These are phyloP conservation scores for Botrytis fabae DNA, from an alignment of 2,329 filamentous ascomycete genomes.

Conservation along the genomic window DNA sequence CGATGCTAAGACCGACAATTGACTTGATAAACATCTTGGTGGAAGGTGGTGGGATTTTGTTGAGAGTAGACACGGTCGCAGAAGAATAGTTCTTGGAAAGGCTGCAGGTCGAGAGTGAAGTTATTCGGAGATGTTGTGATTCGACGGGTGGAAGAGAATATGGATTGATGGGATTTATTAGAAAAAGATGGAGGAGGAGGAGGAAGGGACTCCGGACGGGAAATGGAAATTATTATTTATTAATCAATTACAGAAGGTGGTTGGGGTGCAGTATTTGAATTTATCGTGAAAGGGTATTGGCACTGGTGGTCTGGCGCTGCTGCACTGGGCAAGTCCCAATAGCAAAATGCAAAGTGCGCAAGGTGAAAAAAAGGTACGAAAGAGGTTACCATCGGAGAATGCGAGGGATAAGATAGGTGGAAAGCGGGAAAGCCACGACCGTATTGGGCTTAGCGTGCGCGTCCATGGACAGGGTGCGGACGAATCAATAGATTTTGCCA, in stretches of 20 bases:
- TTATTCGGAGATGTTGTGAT: neutral
- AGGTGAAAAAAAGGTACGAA: neutral
- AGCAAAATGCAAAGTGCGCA: neutral
- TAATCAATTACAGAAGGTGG: neutral
- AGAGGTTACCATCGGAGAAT: neutral
- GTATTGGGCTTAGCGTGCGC: neutral
- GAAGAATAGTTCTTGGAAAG: neutral
- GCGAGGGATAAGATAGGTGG: neutral
- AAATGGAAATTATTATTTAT: neutral
- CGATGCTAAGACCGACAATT: conserved; percentile 34
- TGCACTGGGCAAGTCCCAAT: neutral
- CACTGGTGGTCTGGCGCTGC: neutral
- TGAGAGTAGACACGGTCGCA: conserved; percentile 13
- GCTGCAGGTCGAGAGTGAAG: neutral
- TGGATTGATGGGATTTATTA: neutral
- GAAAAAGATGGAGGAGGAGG: neutral
- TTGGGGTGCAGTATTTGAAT: conserved; percentile 15
- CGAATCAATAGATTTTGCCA: neutral
- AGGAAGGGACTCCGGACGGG: neutral
- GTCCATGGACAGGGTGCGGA: no score
- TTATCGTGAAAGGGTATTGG: conserved; percentile 9
- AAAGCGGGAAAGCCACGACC: neutral
- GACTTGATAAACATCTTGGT: conserved; percentile 38
- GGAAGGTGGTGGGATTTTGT: neutral
- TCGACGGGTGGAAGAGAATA: neutral